Evolutionary conservation across 495 filamentous ascomycete genomes (phyloP), one percentile per base, ranked within the genome.

Genomic region (Pyrenula massariospora): DNA sequence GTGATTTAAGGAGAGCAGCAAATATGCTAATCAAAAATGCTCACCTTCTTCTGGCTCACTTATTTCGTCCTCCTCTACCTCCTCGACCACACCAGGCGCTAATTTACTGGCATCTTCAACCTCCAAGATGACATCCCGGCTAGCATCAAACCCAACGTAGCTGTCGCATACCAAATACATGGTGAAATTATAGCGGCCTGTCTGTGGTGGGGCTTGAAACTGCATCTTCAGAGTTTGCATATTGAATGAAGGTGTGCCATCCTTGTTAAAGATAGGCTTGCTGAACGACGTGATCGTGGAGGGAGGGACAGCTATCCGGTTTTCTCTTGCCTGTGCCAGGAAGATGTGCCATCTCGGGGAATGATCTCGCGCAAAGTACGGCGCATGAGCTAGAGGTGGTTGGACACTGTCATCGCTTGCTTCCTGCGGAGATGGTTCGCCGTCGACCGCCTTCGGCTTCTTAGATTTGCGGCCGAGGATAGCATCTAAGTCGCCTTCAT

Each of bases 41-140:
- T 75, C 76, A 95, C 93, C 93, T 76, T 96, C 93, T 65, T 97
- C 93, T 10, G 94, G 92, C 68, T 98, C 93, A 67, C 88, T 94
- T 60, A 96, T 96, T 63, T 96, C 92, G 63, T 96, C 93, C 58
- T 89, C 88, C 15, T 85, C 87, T 50, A 75, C 70, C 47, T 82
- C 81, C 64, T 95, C 82, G 54, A 84, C 82, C 8, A 42, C 15
- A 42, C 31, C 31, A 42, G 31, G 31, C 25, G 79, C 84, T 19
- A 86, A 91, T 73, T 91, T 93, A 68, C 82, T 86, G 48, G 86
- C 83, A 60, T 96, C 92, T 61, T 95, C 91, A n/a, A 98, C 87
- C 53, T 84, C 76, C 49, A 98, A 75, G 12, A 85, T 90, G 31
- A 96, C 89, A 58, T 94, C 88, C 78, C 85, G 79, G 74, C 88